Percentiles rank a stretch among this genome's conserved stretches.
Evolutionary conservation across 2,329 filamentous ascomycete species (phyloP).

Genomic region (Aspergillus ustus): DNA sequence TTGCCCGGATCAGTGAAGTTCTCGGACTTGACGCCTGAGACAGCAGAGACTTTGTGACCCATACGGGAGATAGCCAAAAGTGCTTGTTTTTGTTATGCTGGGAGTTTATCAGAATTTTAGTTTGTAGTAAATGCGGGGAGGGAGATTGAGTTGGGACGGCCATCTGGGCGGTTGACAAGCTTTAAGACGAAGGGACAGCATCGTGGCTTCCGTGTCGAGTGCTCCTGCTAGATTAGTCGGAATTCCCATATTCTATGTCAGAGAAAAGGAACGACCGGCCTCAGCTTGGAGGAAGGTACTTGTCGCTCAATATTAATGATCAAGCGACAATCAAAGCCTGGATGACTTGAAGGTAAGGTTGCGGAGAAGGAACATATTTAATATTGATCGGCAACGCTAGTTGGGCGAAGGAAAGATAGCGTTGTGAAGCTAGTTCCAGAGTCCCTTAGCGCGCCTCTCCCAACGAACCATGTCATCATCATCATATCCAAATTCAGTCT

Average conservation of each 20-base stretch:
- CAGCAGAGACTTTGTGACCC: slow-evolving; percentile 41
- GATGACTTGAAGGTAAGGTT: background rate
- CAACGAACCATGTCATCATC: background rate
- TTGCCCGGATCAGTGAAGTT: slow-evolving; percentile 43
- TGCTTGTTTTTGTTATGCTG: background rate
- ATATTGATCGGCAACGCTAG: slow-evolving; percentile 5
- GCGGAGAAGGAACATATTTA: background rate
- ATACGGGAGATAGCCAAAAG: slow-evolving; percentile 22
- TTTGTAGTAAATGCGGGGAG: background rate
- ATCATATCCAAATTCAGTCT: background rate
- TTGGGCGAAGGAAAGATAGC: slow-evolving; percentile 12
- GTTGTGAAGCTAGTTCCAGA: background rate
- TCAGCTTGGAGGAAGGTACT: background rate
- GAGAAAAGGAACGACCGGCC: background rate
- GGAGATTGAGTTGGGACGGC: background rate
- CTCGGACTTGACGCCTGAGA: slow-evolving; percentile 40
- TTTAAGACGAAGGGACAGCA: background rate
- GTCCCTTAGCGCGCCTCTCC: background rate
- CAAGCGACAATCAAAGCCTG: background rate
- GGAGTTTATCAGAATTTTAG: background rate
- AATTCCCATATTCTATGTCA: background rate
- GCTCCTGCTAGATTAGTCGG: background rate
- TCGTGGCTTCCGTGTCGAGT: background rate
- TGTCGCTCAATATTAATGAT: background rate
- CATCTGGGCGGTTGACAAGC: too few species aligned